A percentile compares a stretch with the other conserved stretches of the same genome.
Evolutionary conservation across 1,284 basidiomycete genomes (phyloP).

Genomic region (Sporisorium iseilematis-ciliati): DNA sequence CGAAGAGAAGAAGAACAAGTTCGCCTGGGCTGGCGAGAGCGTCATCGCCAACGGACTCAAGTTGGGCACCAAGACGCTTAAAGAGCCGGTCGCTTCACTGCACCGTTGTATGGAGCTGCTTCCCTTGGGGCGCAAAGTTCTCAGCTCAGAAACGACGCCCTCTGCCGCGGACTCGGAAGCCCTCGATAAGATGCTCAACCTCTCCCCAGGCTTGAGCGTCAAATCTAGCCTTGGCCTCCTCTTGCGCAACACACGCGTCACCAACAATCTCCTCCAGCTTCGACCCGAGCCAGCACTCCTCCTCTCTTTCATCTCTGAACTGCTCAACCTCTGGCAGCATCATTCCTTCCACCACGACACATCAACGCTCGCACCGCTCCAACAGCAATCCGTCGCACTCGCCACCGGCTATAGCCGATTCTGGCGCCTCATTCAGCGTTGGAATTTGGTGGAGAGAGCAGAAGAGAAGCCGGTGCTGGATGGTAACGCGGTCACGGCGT

Average conservation of each 20-base stretch:
- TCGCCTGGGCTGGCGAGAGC: slow-evolving; percentile 56
- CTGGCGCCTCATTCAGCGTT: slow-evolving; percentile 40
- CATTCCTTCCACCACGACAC: slow-evolving; percentile 14
- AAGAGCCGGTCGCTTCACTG: slow-evolving; percentile 53
- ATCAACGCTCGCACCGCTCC: slow-evolving; percentile 6
- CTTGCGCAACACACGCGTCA: slow-evolving; percentile 42
- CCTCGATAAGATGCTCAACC: slow-evolving; percentile 26
- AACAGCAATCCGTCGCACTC: slow-evolving; percentile 20
- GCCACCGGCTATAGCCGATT: slow-evolving; percentile 41
- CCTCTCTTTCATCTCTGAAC: slow-evolving; percentile 48
- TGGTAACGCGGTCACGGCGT: slow-evolving; percentile 54
- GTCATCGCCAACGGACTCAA: slow-evolving; percentile 64
- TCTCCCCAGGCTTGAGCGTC: slow-evolving; percentile 33
- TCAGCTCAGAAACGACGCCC: slow-evolving; percentile 17
- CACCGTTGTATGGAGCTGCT: slow-evolving; percentile 37
- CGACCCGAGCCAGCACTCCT: slow-evolving; percentile 44
- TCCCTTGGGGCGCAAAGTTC: slow-evolving; percentile 25
- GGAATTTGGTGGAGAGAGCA: slow-evolving; percentile 30
- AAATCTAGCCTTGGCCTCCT: slow-evolving; percentile 46
- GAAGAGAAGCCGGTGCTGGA: slow-evolving; percentile 57
- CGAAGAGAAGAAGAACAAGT: slow-evolving; percentile 60
- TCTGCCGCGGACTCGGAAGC: slow-evolving; percentile 8
- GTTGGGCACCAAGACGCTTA: slow-evolving; percentile 59
- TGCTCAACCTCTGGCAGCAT: slow-evolving; percentile 24
- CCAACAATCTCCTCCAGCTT: slow-evolving; percentile 36